These are phyloP conservation scores for Talaromyces sp. DNA, from an alignment of 2,329 filamentous ascomycete species.

Conservation along the genomic window DNA sequence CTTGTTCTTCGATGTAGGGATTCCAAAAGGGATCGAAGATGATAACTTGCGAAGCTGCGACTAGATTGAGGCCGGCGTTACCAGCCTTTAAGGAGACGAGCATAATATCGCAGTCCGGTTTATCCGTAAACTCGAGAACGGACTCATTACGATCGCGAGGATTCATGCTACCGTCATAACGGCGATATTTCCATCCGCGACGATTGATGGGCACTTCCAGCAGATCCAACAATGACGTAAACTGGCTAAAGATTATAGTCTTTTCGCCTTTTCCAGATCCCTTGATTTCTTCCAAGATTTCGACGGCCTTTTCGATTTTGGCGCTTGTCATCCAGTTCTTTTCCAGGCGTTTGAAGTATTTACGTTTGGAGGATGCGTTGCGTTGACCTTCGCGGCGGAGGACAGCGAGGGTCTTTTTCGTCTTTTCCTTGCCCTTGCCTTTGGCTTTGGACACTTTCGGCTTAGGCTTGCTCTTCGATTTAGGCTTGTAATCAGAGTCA, in stretches of 20 bases:
- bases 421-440: conserved; percentile 40
- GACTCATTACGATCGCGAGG: conserved; percentile 63
- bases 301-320: conserved; percentile 67
- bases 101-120: conserved; percentile 62
- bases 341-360: conserved; percentile 66
- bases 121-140: conserved; percentile 64
- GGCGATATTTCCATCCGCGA: conserved; percentile 57
- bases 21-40: conserved; percentile 95
- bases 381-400: conserved; percentile 65
- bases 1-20: conserved; percentile 87
- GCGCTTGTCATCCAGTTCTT: conserved; percentile 70
- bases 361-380: conserved; percentile 62
- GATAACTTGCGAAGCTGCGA: conserved; percentile 77
- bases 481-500: neutral
- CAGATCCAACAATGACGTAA: conserved; percentile 73
- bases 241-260: conserved; percentile 78
- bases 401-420: conserved; percentile 56
- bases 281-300: conserved; percentile 57
- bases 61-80: conserved; percentile 82
- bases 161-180: conserved; percentile 75
- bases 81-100: conserved; percentile 76
- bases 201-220: conserved; percentile 67
- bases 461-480: neutral
- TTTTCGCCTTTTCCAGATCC: conserved; percentile 60
- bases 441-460: conserved; percentile 15